Percentiles rank a stretch among this genome's conserved stretches.
These are phyloP conservation scores for Aspergillus fijiensis DNA, from an alignment of 2,329 filamentous ascomycete species.

Conservation along the genomic window DNA sequence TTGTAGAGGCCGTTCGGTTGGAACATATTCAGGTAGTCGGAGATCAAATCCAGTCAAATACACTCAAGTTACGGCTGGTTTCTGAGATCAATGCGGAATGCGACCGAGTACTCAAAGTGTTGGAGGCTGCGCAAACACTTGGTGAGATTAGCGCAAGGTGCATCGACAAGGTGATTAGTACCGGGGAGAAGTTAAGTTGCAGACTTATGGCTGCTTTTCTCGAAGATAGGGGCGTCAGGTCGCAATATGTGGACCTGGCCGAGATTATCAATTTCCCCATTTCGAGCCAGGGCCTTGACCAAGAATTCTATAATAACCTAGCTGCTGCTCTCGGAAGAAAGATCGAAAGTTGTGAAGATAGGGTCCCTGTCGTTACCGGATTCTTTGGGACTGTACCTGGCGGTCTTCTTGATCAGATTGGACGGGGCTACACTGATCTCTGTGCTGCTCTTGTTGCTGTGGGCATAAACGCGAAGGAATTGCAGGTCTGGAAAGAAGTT, in stretches of 20 bases:
- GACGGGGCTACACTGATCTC: conserved; percentile 93
- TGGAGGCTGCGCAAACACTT: conserved; percentile 61
- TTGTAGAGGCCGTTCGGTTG: conserved; percentile 76
- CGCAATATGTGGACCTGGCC: conserved; percentile 86
- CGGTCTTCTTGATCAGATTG: conserved; percentile 85
- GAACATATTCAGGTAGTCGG: conserved; percentile 78
- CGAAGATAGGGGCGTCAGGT: conserved; percentile 75
- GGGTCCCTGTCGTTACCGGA: conserved; percentile 79
- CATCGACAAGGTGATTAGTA: conserved; percentile 86
- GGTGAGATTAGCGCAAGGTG: conserved; percentile 73
- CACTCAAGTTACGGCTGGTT: conserved; percentile 60
- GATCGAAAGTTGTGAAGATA: conserved; percentile 63
- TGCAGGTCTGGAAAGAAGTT: conserved; percentile 99
- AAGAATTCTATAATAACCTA: conserved; percentile 68
- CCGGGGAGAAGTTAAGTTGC: conserved; percentile 94
- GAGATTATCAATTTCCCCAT: conserved; percentile 70
- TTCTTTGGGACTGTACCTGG: conserved; percentile 95
- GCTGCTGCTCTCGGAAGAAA: conserved; percentile 62
- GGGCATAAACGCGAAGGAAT: conserved; percentile 78
- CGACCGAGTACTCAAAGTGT: conserved; percentile 72
- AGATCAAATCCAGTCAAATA: conserved; percentile 58
- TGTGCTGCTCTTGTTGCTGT: conserved; percentile 91
- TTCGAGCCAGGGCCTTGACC: conserved; percentile 58
- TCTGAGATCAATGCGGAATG: conserved; percentile 75
- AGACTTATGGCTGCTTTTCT: conserved; percentile 84